Conservation (phyloP, 768 basidiomycete species). For the Boletellus sp. region DNA sequence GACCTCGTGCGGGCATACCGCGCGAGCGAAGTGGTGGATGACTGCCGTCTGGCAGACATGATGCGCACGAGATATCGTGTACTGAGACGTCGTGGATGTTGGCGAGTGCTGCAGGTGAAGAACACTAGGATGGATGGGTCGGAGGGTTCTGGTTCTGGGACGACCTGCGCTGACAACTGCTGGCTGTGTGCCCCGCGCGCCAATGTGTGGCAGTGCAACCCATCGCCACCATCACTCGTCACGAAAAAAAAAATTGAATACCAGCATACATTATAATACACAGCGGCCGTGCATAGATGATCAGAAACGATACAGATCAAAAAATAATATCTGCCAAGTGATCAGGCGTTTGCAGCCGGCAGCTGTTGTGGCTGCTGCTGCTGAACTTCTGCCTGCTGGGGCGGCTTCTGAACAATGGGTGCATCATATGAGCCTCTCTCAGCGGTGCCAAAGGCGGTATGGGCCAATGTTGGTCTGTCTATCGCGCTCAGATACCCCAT, state of each 20-base stretch:
- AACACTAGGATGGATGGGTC: conserved; percentile 9
- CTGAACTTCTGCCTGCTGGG: background rate
- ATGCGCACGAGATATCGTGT: conserved; percentile 13
- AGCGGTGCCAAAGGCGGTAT: conserved; percentile 9
- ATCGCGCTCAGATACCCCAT: conserved; percentile 15
- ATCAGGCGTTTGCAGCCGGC: background rate
- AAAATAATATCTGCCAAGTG: background rate
- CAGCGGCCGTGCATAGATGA: no score
- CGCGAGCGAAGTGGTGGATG: conserved; percentile 78
- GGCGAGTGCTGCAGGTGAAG: conserved; percentile 16
- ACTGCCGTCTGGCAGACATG: conserved; percentile 75
- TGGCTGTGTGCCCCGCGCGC: background rate
- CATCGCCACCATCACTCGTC: background rate
- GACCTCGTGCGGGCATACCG: conserved; percentile 61
- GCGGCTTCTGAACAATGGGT: background rate
- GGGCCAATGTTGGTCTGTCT: background rate
- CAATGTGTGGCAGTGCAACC: conserved; percentile 16
- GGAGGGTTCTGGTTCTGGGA: background rate
- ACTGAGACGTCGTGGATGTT: conserved; percentile 13
- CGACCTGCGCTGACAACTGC: background rate
- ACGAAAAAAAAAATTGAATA: no score
- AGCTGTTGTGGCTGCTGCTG: background rate
- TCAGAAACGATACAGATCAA: no score
- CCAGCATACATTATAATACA: no score
- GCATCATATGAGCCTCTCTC: conserved; percentile 4